Percentiles rank a stretch among this genome's conserved stretches.
Conservation (phyloP, 2,329 filamentous ascomycete species). For the Zasmidium angulare region DNA sequence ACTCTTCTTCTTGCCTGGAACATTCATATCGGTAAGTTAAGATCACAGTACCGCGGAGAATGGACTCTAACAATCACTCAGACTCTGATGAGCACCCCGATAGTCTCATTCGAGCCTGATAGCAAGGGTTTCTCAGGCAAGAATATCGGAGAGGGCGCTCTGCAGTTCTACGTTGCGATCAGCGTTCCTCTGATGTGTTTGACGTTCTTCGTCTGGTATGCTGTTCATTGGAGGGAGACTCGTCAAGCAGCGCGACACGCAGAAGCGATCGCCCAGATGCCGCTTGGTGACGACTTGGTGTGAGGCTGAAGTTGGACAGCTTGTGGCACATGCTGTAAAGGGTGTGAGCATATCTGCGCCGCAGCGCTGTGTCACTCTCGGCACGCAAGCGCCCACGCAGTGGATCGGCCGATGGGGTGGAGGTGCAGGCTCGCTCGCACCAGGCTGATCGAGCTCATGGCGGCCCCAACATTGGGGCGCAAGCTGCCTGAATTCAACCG, state of each 20-base stretch:
- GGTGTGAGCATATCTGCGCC: neutral
- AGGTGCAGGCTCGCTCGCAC: no score
- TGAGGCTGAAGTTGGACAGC: neutral
- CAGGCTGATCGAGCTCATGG: no score
- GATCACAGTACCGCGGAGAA: neutral
- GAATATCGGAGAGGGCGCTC: slow-evolving; percentile 7
- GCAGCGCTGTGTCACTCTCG: neutral
- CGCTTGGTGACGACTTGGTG: neutral
- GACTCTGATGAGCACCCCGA: slow-evolving; percentile 46
- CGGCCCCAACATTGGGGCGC: no score
- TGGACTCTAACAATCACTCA: slow-evolving; percentile 14
- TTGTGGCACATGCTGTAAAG: neutral
- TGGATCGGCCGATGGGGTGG: no score
- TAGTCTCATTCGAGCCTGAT: slow-evolving; percentile 28
- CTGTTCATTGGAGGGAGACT: slow-evolving; percentile 34
- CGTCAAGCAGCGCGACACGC: neutral
- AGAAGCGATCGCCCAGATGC: neutral
- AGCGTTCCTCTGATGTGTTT: slow-evolving; percentile 37
- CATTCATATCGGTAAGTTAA: slow-evolving; percentile 43
- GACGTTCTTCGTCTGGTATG: slow-evolving; percentile 37
- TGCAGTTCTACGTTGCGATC: slow-evolving; percentile 23
- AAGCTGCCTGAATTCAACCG: no score
- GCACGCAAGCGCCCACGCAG: neutral
- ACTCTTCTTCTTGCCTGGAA: slow-evolving; percentile 45
- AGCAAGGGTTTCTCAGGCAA: slow-evolving; percentile 5